Base-by-base conservation (phyloP, 2,329 filamentous ascomycete species). In the Coniochaeta ligniaria region DNA sequence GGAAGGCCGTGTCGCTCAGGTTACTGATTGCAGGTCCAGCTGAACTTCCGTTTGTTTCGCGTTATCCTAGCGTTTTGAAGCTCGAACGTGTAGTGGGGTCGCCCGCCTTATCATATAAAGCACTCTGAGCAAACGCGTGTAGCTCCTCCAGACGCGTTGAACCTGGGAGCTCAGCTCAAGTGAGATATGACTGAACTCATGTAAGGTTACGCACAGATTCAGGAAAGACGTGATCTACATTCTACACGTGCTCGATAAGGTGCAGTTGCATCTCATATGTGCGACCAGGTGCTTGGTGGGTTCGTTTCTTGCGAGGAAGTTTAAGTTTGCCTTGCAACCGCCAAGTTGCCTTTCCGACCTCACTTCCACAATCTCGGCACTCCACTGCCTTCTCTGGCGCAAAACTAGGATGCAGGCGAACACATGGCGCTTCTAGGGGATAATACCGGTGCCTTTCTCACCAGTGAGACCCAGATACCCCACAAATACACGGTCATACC, bases 401-500 rank as follows among this genome's bases (percentile, higher is more conserved):
- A 14, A 6, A 6, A 11, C 6, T 9, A 26, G 20, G 6, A 38
- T 38, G 31, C n/a, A 36, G 31, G 6, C 50, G 17, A 35, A 5
- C 7, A 57, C 12, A 57, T 57, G 54, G 31, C 33, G 31, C 54
- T 16, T 22, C 8, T 22, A 24, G 20, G 31, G 33, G 33, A 38
- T 57, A 31, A 38, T 35, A 22, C 1, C 17, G 54, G 54, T 12
- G 28, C 58, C 38, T 50, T 38, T 28, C 17, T 31, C 11, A 20
- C 22, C 22, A 38, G 20, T 36, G 24, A 57, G n/a, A 35, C 17
- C 17, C 14, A 16, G n/a, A 24, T 57, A 20, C n/a, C 6, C 26
- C 54, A 24, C 11, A 57, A 26, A 57, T 57, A 57, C 35, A 61
- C 71, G 20, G 70, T 60, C 26, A 70, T 80, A 7, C 74, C 76